A percentile compares a stretch with the other conserved stretches of the same genome.
Conservation (phyloP, 257 asterid genomes). For the Vinca minor region DNA sequence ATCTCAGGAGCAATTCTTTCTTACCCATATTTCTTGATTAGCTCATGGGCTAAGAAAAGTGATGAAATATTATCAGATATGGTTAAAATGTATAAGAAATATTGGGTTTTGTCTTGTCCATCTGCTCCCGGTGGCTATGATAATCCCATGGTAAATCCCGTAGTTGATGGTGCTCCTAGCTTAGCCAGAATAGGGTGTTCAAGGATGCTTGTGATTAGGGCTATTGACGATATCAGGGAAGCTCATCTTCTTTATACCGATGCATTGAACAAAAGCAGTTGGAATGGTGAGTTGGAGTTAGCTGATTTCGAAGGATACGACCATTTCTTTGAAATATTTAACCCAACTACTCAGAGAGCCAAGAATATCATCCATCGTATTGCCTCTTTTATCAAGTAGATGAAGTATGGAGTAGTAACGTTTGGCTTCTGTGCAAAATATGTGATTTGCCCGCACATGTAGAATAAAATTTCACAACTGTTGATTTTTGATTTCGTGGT, state of each 20-base stretch:
- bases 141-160: conserved; percentile 16
- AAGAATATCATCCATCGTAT: neutral
- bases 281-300: neutral
- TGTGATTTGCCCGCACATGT: too few relatives aligned
- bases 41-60: neutral
- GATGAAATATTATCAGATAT: neutral
- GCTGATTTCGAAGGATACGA: neutral
- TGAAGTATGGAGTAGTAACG: too few relatives aligned
- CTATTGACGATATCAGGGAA: conserved; percentile 10
- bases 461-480: too few relatives aligned
- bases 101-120: neutral
- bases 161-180: conserved; percentile 10
- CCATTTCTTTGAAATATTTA: neutral
- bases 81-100: neutral
- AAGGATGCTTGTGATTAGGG: conserved; percentile 9
- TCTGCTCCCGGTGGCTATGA: conserved; percentile 12
- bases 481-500: too few relatives aligned
- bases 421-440: too few relatives aligned
- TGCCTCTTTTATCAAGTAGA: neutral
- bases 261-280: neutral
- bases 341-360: neutral
- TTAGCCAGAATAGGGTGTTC: conserved; percentile 15
- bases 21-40: conserved; percentile 14
- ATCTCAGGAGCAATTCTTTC: conserved; percentile 17
- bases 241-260: neutral